Evolutionary conservation across 768 basidiomycete genomes (phyloP), one percentile per base, ranked within the genome.

Genomic region (Phaeotremella skinneri): DNA sequence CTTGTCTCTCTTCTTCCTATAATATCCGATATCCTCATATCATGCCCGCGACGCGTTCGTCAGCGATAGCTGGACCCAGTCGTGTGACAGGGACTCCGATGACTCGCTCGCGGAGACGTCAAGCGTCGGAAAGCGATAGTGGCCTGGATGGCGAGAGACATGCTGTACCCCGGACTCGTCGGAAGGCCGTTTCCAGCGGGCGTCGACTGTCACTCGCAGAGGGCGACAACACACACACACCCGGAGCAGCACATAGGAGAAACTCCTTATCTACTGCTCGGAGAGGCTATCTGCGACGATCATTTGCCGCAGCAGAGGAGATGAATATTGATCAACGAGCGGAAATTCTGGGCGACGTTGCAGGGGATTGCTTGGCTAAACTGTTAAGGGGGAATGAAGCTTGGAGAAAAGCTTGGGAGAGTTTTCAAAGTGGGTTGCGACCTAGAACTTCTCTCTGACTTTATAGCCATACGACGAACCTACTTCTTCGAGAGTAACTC

Each of bases 311-410:
- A 7, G 43, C 43, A 6, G 21, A 23, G 43, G 62, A 55, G 9
- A 67, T 68, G 64, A 57, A 41, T 4, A 49, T 67, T n/a, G 56
- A 64, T 3, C 42, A 55, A 34, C 21, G 67, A 45, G 62, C 63
- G 1, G 61, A 69, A 29, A 52, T 69, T 16, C 27, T 72, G 23
- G 48, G 45, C 9, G 61, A 61, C 20, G 49, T 70, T 16, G 71
- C 71, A 7, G 61, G 59, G 16, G 71, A 73, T 43, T 68, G 65
- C 37, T 41, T 72, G 39, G 56, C 57, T 3, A 59, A 58, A 30
- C 50, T 69, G 32, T 32, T 69, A 2, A 51, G 47, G 34, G 47
- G 55, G 48, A 29, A 26, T 27, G 45, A 59, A 41, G 13, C 43
- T 7, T 57, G 56, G 55, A 1, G 43, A 31, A 50, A 55, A 50